These are phyloP conservation scores for Pythium myriotylum DNA, from an alignment of 352 stramenopile species.

Conservation along the genomic window DNA sequence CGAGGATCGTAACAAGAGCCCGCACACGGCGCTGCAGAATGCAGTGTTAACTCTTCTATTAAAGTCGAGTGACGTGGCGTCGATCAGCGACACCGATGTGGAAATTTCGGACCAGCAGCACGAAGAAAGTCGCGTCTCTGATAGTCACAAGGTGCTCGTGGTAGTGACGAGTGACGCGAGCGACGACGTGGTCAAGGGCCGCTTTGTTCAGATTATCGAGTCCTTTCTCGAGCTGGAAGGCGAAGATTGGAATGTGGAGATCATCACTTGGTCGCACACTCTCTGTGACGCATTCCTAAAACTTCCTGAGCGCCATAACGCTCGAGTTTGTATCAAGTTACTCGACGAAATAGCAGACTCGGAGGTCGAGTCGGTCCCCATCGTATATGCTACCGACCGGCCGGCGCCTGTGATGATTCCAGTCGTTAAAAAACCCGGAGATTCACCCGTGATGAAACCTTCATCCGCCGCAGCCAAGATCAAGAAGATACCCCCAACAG, in stretches of 20 bases:
- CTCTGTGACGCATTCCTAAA: background rate
- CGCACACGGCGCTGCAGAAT: conserved; percentile 5
- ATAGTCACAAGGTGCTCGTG: background rate
- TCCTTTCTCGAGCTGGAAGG: conserved; percentile 1
- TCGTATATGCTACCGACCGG: background rate
- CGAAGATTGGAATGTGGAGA: conserved; percentile 4
- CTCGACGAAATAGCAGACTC: conserved; percentile 1
- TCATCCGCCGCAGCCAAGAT: background rate
- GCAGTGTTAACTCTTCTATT: background rate
- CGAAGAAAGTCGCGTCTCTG: background rate
- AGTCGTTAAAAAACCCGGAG: background rate
- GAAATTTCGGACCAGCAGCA: background rate
- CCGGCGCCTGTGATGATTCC: background rate
- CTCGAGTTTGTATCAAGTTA: background rate
- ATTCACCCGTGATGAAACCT: conserved; percentile 2
- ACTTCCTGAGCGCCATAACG: background rate
- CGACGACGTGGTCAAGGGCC: conserved; percentile 9
- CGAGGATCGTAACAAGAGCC: conserved; percentile 2
- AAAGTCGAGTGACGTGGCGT: background rate
- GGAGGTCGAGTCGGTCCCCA: background rate
- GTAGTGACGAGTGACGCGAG: conserved; percentile 1
- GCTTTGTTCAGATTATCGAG: conserved; percentile 1
- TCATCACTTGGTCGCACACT: conserved; percentile 10
- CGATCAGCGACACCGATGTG: background rate
- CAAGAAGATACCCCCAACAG: background rate